Base-by-base conservation (phyloP, 176 grass and related monocot genomes). In the Carex pumila region DNA sequence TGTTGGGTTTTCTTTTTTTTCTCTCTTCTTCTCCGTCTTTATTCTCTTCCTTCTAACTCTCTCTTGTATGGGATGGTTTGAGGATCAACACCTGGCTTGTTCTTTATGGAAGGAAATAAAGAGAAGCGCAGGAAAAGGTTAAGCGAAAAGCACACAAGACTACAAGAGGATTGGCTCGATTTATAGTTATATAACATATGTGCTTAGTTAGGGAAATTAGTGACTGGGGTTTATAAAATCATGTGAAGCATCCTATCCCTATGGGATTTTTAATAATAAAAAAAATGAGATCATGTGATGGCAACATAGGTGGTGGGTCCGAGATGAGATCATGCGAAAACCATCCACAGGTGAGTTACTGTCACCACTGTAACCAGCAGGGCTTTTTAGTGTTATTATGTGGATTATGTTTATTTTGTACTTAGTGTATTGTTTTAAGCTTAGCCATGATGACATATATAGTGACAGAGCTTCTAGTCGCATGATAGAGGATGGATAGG, bases 341-440 rank as follows among this genome's bases (percentile, higher is more conserved):
- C 32, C 1, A 80, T 18, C 39, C 79, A 81, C 79, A 62, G 37
- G 17, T 41, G 36, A 45, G 15, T 47, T 63, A 81, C 79, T 81
- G 79, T 81, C 79, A 81, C 59, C 79, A 81, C 79, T 64, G 79
- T 64, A 81, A 81, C 79, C 79, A 81, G 79, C 79, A 64, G 7
- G 57, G 18, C 45, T 13, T 45, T 64, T 64, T 61, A 62, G 17
- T 63, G 39, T 60, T 81, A 63, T 61, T 63, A 81, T 39, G 22
- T 45, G 9, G 17, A 64, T 19, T 80, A 56, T 36, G 22, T 41
- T 18, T 17, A 29, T 45, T 81, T 62, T 43, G 55, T 39, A 11
- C 5, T 80, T 60, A 80, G 18, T 61, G 5, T 63, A 63, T 63
- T 81, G 14, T 61, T 61, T 81, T 81, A 37, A 22, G 78, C 78